Base-by-base conservation (phyloP, 129 eudicot species). In the Chrysanthemum lavandulifolium region DNA sequence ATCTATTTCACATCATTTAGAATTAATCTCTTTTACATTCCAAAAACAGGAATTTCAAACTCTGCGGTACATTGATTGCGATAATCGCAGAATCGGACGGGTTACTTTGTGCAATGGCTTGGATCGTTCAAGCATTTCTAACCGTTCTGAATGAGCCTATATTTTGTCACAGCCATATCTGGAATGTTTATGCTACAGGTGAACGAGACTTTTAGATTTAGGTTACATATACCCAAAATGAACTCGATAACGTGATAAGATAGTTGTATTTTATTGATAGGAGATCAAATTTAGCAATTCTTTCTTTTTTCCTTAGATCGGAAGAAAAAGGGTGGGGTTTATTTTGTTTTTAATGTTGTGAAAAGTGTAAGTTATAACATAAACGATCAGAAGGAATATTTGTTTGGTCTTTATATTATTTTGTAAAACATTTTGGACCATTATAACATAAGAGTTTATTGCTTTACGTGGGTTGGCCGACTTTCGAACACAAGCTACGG, bases 111-210 rank as follows among this genome's bases (percentile, higher is more conserved):
- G 23, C 23, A 21, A 21, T 21, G 23, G 98, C 77, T 88, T 11
- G 98, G 98, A 79, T 94, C 98, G 0, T 94, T 94, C 69, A 90
- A 65, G 96, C 98, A 23, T 94, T 94, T 75, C 74, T 94, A 27
- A 84, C 93, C 9, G 85, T 94, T 63, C 90, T n/a, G n/a, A n/a
- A 97, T 52, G 88, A 65, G 88, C 58, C 91, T 94, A 6, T 94
- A 94, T 64, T 94, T 94, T 67, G 78, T 80, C 18, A 75, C 96
- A 48, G n/a, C 97, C 77, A 81, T 90, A 49, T 90, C 90, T 62
- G 95, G 93, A 90, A 90, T 75, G 72, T 94, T 48, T 90, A 69
- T 66, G 98, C 96, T 9, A 84, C 93, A 0, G 97, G 96, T 48
- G 97, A 94, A 75, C 70, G 91, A n/a, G 85, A 90, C 16, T 87